Base-by-base conservation (phyloP, 1,284 basidiomycete genomes). In the Ceratobasidium theobromae region DNA sequence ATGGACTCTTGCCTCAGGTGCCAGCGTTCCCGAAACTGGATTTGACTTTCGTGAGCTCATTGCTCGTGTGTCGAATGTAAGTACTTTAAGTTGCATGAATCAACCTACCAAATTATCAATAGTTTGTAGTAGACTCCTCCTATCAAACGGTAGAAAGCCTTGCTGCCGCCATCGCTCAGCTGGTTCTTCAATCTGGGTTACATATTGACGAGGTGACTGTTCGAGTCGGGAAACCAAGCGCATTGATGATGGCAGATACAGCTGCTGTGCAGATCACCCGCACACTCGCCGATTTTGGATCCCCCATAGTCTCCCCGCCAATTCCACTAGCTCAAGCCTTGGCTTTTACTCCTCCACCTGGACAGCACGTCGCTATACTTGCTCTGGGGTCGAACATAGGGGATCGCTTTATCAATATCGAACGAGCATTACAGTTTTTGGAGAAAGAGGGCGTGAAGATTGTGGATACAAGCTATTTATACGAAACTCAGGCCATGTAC, bases 401-500 rank as follows among this genome's bases (percentile, higher is more conserved):
- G 0, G 93, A 97, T 75, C 81, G 91, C 2, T 88, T 93, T 60
- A 81, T 81, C n/a, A 89, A 97, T 74, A 89, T 98, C 68, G 87
- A 92, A 71, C 77, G 79, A 28, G 93, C 93, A 0, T 78, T 95
- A 5, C 80, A 83, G 2, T 72, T 83, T 28, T 79, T 88, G 1
- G 86, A 87, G 73, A 67, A 71, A 1, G 71, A 73, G 11, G 68
- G 69, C 0, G 76, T 86, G 3, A 74, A 72, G 14, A 78, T 95
- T 14, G 77, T 89, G 27, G 82, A 92, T 71, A 95, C 93, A 0
- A 95, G 93, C 73, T 93, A 95, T 77, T 76, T 99, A 77, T 99
- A 99, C 75, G 90, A 98, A 77, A 95, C 90, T 18, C 82, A 87
- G 21, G 94, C 97, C 0, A 98, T 98, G 97, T 99, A 99, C 76